Evolutionary conservation across 2,329 filamentous ascomycete species (phyloP).

Genomic region (Fonsecaea multimorphosa): DNA sequence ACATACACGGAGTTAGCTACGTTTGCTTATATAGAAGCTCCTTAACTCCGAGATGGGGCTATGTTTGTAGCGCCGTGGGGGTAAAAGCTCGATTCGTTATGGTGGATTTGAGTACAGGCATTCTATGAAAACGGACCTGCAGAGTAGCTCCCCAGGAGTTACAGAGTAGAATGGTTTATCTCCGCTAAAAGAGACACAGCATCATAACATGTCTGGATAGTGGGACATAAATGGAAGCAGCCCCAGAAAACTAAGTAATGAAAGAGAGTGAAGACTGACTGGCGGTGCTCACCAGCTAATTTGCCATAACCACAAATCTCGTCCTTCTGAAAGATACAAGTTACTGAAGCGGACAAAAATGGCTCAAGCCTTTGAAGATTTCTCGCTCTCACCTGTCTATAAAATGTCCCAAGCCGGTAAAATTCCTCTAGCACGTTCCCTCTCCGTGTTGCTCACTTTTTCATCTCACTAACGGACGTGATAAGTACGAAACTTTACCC

Average conservation of each 20-base stretch:
- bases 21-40: not conserved
- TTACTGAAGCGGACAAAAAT: slow-evolving; percentile 14
- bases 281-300: too few relatives aligned
- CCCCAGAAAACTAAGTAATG: too few relatives aligned
- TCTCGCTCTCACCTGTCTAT: slow-evolving; percentile 17
- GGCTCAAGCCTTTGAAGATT: slow-evolving; percentile 14
- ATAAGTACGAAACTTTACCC: slow-evolving; percentile 23
- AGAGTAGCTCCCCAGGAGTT: too few relatives aligned
- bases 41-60: slow-evolving; percentile 14
- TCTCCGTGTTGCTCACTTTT: slow-evolving; percentile 8
- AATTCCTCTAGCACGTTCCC: slow-evolving; percentile 11
- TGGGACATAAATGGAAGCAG: too few relatives aligned
- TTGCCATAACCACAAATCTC: too few relatives aligned
- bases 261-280: too few relatives aligned
- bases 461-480: slow-evolving; percentile 15
- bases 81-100: too few relatives aligned
- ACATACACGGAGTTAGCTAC: slow-evolving; percentile 18
- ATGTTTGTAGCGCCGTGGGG: not conserved
- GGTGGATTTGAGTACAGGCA: too few relatives aligned
- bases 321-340: not conserved
- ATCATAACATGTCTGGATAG: too few relatives aligned
- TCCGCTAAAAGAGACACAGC: too few relatives aligned
- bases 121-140: too few relatives aligned
- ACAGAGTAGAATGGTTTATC: too few relatives aligned
- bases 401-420: slow-evolving; percentile 17